A percentile compares a stretch with the other conserved stretches of the same genome.
Evolutionary conservation across 2,329 filamentous ascomycete species (phyloP).

Genomic region (Furcasterigmium sp.): DNA sequence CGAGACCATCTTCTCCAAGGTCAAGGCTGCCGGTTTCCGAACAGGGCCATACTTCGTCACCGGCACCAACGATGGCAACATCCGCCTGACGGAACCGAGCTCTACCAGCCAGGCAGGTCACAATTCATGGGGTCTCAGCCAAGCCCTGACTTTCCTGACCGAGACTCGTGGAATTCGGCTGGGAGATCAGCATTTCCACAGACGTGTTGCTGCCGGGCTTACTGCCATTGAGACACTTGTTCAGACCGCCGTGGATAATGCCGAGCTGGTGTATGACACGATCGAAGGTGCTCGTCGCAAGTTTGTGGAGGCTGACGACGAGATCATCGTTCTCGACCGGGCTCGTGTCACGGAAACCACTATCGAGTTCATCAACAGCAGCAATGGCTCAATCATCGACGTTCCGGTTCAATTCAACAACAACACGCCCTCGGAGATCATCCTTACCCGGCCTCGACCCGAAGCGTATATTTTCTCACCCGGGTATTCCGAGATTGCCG

Average conservation of each 20-base stretch:
- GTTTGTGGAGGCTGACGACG: constrained; percentile 4
- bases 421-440: constrained; percentile 5
- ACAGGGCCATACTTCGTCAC: constrained; percentile 6
- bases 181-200: constrained; percentile 9
- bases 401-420: constrained; percentile 8
- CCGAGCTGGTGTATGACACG: constrained; percentile 6
- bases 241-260: constrained; percentile 5
- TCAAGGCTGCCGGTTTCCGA: constrained; percentile 4
- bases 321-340: constrained; percentile 7
- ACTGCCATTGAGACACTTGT: constrained; percentile 3
- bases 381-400: constrained; percentile 4
- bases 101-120: constrained; percentile 5
- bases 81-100: constrained; percentile 2
- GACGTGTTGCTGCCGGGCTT: constrained; percentile 4
- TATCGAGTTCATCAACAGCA: constrained; percentile 4
- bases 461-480: constrained; percentile 8
- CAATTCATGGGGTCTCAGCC: constrained; percentile 4
- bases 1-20: constrained; percentile 1
- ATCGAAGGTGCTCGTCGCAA: constrained; percentile 6
- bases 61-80: not conserved
- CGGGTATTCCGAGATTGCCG: constrained; percentile 6
- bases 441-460: constrained; percentile 5
- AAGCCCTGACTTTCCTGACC: constrained; percentile 5
- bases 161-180: constrained; percentile 9
- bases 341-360: constrained; percentile 1